Evolutionary conservation across 495 filamentous ascomycete genomes (phyloP).

Genomic region (Penicillium macrosclerotiorum): DNA sequence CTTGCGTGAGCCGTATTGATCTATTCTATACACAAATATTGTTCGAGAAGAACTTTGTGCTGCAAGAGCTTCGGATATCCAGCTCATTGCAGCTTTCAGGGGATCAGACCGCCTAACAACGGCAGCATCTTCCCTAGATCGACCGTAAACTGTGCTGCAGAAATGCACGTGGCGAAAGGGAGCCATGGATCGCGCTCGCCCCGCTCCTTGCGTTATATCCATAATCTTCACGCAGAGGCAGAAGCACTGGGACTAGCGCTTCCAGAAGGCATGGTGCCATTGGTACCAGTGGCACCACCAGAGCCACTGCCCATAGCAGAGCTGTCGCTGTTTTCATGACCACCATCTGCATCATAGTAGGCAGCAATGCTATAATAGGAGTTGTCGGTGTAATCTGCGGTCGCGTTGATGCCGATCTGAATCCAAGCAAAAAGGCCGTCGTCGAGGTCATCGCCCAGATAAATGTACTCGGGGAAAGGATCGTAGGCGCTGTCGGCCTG

Average conservation of each 20-base stretch:
- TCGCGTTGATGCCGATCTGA: conserved; percentile 56
- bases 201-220: too few relatives aligned
- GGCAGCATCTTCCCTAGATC: too few relatives aligned
- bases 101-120: too few relatives aligned
- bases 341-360: conserved; percentile 32
- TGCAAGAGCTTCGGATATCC: too few relatives aligned
- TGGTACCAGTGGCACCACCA: conserved; percentile 16
- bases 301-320: conserved; percentile 15
- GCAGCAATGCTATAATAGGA: conserved; percentile 39
- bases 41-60: too few relatives aligned
- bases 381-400: conserved; percentile 41
- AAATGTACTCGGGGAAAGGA: conserved; percentile 40
- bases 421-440: conserved; percentile 58
- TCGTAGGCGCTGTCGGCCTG: conserved; percentile 34
- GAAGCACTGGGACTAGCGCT: neutral
- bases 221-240: conserved; percentile 2
- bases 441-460: conserved; percentile 44
- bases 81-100: too few relatives aligned
- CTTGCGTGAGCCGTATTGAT: too few relatives aligned
- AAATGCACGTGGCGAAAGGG: too few relatives aligned
- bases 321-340: conserved; percentile 30
- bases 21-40: too few relatives aligned
- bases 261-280: conserved; percentile 15
- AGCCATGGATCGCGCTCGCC: too few relatives aligned
- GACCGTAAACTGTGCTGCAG: too few relatives aligned